Base-by-base conservation (phyloP, 2,329 filamentous ascomycete species). In the Cytospora mali region DNA sequence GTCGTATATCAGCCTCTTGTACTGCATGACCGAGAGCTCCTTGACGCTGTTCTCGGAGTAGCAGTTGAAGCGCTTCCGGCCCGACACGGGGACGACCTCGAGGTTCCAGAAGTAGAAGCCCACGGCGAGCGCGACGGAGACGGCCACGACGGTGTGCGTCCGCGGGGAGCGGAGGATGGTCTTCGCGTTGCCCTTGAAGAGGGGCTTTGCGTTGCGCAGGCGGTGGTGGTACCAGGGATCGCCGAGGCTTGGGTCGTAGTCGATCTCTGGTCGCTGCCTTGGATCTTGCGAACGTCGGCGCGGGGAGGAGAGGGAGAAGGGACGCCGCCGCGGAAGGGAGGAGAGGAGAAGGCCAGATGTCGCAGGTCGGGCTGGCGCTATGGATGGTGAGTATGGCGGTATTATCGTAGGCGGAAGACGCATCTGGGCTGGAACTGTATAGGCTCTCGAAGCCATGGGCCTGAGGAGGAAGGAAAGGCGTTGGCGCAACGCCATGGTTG, bases 41-140 rank as follows among this genome's bases (percentile, higher is more conserved):
- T 82, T 80, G 58, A 91, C 86, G 6, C 79, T 73, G 25, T 79
- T 78, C 7, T 85, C 78, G 39, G 78, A 79, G 65, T 87, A 83
- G 71, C 86, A 84, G 73, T 93, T 93, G 82, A 94, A 94, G 39
- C 91, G 83, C 69, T 80, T 80, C 10, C 91, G 84, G 0, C 89
- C 88, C 6, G 87, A 89, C 7, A 92, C 83, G 2, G 90, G 90
- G 16, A 93, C 90, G 33, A 83, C 84, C 73, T 94, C 88, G 49
- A 91, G 77, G 71, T 93, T 89, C 71, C 77, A 80, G 61, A 87
- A 78, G 77, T 92, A 93, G 72, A 92, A 87, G 10, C 72, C 71
- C 1, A 80, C 69, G 4, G 81, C 84, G 50, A 75, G 78, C n/a
- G 74, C 69, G 18, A 78, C 72, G 29, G 78, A 77, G 16, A 77